Evolutionary conservation across 192 early-diverging fungal genomes (phyloP), one percentile per base, ranked within the genome.

Genomic region (Coemansia sp.): DNA sequence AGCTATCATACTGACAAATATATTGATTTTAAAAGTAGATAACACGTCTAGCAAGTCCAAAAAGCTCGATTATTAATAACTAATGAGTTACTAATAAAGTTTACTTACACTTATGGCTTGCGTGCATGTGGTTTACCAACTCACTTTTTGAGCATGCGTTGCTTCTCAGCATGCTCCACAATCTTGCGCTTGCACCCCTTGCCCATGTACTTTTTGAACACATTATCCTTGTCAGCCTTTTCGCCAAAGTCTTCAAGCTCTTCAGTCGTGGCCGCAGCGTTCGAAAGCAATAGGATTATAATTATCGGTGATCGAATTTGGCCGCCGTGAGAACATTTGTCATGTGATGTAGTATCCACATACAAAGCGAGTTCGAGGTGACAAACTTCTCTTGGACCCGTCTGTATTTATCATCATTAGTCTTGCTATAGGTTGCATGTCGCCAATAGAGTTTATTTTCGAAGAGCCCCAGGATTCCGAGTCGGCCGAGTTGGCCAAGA

Each of bases 221-320:
- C 67, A 63, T 98, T 99, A 49, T 99, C 98, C 8, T 91, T 66
- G 63, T 98, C 98, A 0, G 96, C 93, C 83, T 97, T 98, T 54
- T 96, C 95, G 32, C 98, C 96, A 57, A 98, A 67, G 72, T 99
- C 98, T 72, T 99, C 97, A 58, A 99, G 79, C 79, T 98, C 95
- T 27, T 27, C 4, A n/a, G 17, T 8, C 8, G 15, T 49, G 12
- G 47, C 47, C 47, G 47, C 47, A 49, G 47, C 47, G 15, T 43
- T 43, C 41, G 4, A 21, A 49, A 45, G 15, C 9, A 17, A 17
- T 19, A 3, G 0, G 47, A 49, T 49, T 21, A 21, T 8, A 49
- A 49, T 49, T 49, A 49, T 15, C 19, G 47, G 5, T 19, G 17
- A 49, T 49, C 22, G 47, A 49, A 49, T 49, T 21, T 49, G 47